Percentiles rank a stretch among this genome's conserved stretches.
These are phyloP conservation scores for Straminergon stramineum DNA, from an alignment of 225 moss, liverwort and hornwort genomes.

Conservation along the genomic window DNA sequence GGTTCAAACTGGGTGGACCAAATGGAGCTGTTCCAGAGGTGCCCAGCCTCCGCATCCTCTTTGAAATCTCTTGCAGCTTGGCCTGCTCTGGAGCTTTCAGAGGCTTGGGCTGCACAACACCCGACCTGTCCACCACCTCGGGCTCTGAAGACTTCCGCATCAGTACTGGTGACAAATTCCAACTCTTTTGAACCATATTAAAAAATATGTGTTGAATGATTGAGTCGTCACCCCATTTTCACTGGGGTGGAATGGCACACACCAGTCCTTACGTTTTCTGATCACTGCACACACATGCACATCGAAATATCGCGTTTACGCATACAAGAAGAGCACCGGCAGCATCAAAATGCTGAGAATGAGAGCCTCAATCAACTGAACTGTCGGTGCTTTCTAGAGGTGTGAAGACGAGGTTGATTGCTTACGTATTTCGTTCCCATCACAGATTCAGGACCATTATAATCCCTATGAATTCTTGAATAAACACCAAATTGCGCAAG, in stretches of 20 bases:
- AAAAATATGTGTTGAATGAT: neutral
- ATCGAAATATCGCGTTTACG: neutral
- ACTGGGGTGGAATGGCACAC: neutral
- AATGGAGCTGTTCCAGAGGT: neutral
- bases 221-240: neutral
- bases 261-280: too few species aligned
- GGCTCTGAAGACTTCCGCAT: constrained; percentile 7
- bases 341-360: neutral
- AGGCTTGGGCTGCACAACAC: neutral
- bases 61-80: neutral
- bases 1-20: neutral
- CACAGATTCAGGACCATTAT: neutral
- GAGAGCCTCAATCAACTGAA: neutral
- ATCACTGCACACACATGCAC: neutral
- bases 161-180: neutral
- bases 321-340: neutral
- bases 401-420: neutral
- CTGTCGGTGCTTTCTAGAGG: neutral
- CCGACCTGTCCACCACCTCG: neutral
- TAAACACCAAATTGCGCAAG: neutral
- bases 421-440: neutral
- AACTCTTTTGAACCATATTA: neutral
- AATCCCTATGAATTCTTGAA: neutral
- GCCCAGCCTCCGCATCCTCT: neutral
- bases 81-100: neutral